Evolutionary conservation across 306 rosid species (phyloP), one percentile per base, ranked within the genome.

Genomic region (Fragaria iinumae): DNA sequence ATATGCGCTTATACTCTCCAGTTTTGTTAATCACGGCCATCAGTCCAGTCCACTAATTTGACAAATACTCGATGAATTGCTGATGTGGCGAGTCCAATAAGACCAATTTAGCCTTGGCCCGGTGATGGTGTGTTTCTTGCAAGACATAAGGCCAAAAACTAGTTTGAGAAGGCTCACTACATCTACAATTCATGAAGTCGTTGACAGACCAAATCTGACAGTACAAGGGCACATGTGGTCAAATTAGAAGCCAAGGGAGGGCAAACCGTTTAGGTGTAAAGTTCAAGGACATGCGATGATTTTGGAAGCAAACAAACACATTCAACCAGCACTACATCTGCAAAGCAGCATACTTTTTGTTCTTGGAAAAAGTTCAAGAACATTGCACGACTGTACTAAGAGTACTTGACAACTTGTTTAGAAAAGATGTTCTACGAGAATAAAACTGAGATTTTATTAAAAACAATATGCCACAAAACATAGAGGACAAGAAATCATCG

Each of bases 331-430:
- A 63, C 38, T 2, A 14, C 10, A 63, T 14, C 20, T 60, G 20
- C 43, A 20, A 66, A 66, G 47, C 69, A 65, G 69, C 21, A 66
- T 66, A 11, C 25, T 38, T 29, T 66, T 29, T 14, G 43, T 63
- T 36, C 10, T 66, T 38, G 8, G 8, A 9, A 66, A 66, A 39
- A 36, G 48, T 66, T 38, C 12, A 65, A 65, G 25, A 65, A 65
- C 27, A 48, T 66, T 66, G 70, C 70, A 66, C 45, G n/a, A 66
- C 45, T 66, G 27, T 66, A 66, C 38, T 6, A 62, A 29, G 41
- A 62, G 62, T 57, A 23, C 43, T 63, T 29, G 68, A 63, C n/a
- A 62, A 27, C 27, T 13, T 4, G 38, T 62, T 62, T 0, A 12
- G 20, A 32, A 29, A 63, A 21, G 13, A n/a, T 21, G 21, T n/a